Base-by-base conservation (phyloP, 2,329 filamentous ascomycete species). In the Ophiostoma populinum region DNA sequence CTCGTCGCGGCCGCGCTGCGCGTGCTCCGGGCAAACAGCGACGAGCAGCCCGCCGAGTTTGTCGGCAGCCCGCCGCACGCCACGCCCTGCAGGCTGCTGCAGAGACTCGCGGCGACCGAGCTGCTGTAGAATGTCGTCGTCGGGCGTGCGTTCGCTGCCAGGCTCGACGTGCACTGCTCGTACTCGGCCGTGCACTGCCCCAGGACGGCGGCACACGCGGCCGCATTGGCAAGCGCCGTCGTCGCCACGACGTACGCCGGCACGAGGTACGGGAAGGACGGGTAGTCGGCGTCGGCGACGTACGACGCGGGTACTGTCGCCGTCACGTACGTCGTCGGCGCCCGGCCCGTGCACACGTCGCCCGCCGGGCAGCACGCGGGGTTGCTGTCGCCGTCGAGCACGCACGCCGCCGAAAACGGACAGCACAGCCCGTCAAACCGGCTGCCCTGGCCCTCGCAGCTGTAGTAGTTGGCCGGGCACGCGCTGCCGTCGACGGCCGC, bases 211-310 rank as follows among this genome's bases (percentile, higher is more conserved):
- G 59, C 58, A 46, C 70, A 75, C 6, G 61, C 60, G 11, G 54
- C 63, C 13, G 53, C 49, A 43, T 72, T 62, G 39, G 53, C 47
- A 41, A 69, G 72, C 10, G 58, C 59, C 1, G 64, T 70, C 3
- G 37, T 32, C 1, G 16, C 40, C 5, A 20, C 37, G 2, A 36
- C 13, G 27, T 33, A 29, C 8, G 33, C 18, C 7, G 41, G 37
- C 31, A 58, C 53, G 34, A 71, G 59, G 46, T 67, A 67, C 2
- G 70, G 70, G 49, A 74, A 75, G n/a, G n/a, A n/a, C 9, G 65
- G 60, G 49, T 73, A 75, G 51, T 65, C 73, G 18, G 55, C 44
- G 48, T 75, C 75, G 27, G 59, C 51, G 13, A 75, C 67, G 47
- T 61, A 70, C 22, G 67, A 67, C 15, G 56, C 55, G 15, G 52